Base-by-base conservation (phyloP, 139 green algal species). In the Chlorella sorokiniana region DNA sequence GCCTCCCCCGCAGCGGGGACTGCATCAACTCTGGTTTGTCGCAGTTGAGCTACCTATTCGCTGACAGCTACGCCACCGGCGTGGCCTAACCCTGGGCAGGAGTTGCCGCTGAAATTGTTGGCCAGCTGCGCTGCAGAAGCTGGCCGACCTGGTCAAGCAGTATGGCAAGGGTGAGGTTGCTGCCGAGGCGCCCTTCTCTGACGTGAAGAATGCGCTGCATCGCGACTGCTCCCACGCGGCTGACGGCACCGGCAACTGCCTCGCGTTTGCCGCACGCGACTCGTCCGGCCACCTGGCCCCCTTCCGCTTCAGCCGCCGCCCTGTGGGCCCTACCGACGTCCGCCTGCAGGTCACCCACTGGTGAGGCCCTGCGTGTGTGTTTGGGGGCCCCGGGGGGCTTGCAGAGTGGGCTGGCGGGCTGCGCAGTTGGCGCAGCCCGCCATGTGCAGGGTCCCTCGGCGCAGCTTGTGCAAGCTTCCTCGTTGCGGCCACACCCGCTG, bases 191-290 rank as follows among this genome's bases (percentile, higher is more conserved):
- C 1, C 54, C 3, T 79, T 69, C 27, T 29, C 59, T 5, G 38
- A 9, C 1, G 73, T 68, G 2, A 69, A 68, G 52, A 25, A 79
- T 25, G 73, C 54, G 25, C 73, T 79, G 73, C 73, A 79, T 54
- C 59, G 59, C 54, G 35, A 11, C 35, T 69, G 73, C 73, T 69
- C 54, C 29, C 73, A 79, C 73, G n/a, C 63, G 40, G 18, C 25
- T 31, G 41, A 67, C 37, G 75, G n/a, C 27, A 38, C 40, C 18
- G 82, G 73, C 75, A 90, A 96, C 86, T 87, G 79, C 81, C 64
- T 93, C 1, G 91, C 84, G 79, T 96, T 84, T 71, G 93, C 94
- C 8, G 88, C 91, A 0, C 80, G 72, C 1, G 89, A 96, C 68
- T 65, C 51, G 5, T 71, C 51, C 3, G 89, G 86, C 33, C 23